Evolutionary conservation across 2,329 filamentous ascomycete genomes (phyloP), one percentile per base, ranked within the genome.

Genomic region (Stachybotrys chartarum): DNA sequence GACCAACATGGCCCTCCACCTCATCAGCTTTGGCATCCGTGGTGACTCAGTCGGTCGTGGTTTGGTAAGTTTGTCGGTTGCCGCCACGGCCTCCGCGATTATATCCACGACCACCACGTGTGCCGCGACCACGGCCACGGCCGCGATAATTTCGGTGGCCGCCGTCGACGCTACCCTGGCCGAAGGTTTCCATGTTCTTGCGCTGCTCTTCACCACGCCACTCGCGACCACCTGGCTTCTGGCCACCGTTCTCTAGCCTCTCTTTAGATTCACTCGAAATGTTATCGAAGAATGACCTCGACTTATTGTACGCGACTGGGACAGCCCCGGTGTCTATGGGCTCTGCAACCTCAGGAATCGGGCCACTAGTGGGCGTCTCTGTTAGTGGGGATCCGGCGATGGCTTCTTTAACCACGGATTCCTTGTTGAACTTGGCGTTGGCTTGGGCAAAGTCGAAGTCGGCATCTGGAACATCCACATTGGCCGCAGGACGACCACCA

Each of bases 161-260:
- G 52, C 84, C 87, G 63, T 99, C 94, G 24, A 99, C 92, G 63
- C 91, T 97, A 54, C 92, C 92, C 70, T 97, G 92, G 8, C 94
- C 94, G 63, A 99, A 99, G 0, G 94, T 99, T 75, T 99, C 94
- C 67, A 99, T 89, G 69, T 97, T 97, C 75, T 91, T 91, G 70
- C 87, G 91, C 69, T 96, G 90, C 70, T 97, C 94, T 70, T 97
- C 91, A 45, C 86, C 87, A 54, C 94, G 86, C 85, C 94, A 95
- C 70, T 96, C 91, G 51, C 89, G 85, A 35, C 91, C 91, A 56
- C 88, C 87, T n/a, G 84, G 79, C 68, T 85, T 84, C 59, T 84
- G 81, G 5, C 80, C 81, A 47, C 78, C 78, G 45, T 85, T 86
- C 58, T 93, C 90, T 53, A 90, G 85, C 48, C 94, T 85, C 61